A percentile compares a stretch with the other conserved stretches of the same genome.
These are phyloP conservation scores for Tylopilus subfusipes DNA, from an alignment of 768 basidiomycete genomes.

Conservation along the genomic window DNA sequence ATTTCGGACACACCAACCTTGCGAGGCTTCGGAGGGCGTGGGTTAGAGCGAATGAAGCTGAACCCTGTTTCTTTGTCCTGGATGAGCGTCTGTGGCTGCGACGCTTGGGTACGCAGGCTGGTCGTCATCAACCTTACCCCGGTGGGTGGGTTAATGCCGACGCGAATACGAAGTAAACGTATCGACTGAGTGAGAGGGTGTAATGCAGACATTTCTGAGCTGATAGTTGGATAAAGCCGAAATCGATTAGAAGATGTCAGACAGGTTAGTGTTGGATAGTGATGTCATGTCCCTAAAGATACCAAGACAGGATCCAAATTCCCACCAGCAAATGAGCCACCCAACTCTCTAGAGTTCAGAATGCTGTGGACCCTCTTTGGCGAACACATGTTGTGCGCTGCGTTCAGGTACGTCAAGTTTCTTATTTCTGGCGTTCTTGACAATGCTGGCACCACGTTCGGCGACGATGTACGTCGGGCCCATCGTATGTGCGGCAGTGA, in stretches of 20 bases:
- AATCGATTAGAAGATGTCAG: too few species aligned
- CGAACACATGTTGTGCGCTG: too few species aligned
- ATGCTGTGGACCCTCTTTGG: too few species aligned
- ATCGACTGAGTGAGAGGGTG: not conserved
- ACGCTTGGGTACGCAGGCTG: not conserved
- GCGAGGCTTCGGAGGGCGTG: constrained; percentile 35
- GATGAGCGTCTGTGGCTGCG: constrained; percentile 5
- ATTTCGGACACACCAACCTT: constrained; percentile 42
- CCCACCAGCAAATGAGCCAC: not conserved
- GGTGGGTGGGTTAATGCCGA: not conserved
- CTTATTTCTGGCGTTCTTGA: not conserved
- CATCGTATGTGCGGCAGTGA: not conserved
- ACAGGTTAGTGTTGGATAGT: too few species aligned
- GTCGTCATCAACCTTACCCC: not conserved
- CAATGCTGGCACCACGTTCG: not conserved
- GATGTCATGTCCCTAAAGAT: too few species aligned
- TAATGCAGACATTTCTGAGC: not conserved
- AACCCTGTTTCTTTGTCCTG: constrained; percentile 12
- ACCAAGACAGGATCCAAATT: too few species aligned
- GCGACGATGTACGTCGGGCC: not conserved
- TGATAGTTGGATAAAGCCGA: too few species aligned
- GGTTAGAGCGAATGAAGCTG: constrained; percentile 20
- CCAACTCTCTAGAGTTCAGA: too few species aligned
- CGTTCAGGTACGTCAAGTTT: not conserved
- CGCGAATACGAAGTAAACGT: not conserved